A percentile compares a stretch with the other conserved stretches of the same genome.
phyloP scores from a whole-genome alignment of 2,329 filamentous ascomycete species.

The Xylariaceae sp. region DNA sequence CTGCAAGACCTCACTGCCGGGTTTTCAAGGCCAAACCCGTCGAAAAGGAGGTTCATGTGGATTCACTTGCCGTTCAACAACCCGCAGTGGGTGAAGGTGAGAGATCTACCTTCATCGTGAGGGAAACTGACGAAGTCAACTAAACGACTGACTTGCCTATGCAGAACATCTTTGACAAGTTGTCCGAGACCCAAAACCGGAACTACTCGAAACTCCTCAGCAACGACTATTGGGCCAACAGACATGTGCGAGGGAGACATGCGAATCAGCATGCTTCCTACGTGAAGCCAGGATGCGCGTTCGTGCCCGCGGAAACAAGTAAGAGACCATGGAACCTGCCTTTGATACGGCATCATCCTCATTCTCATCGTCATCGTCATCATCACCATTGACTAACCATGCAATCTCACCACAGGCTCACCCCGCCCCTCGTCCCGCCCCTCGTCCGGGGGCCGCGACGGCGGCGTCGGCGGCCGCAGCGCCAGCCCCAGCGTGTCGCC shows the following conservation, averaged over 20 bases:
- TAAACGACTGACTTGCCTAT: too few relatives aligned
- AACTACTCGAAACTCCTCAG: conserved; percentile 34
- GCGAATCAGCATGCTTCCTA: conserved; percentile 43
- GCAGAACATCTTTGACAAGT: conserved; percentile 29
- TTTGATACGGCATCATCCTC: too few relatives aligned
- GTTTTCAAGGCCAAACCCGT: conserved; percentile 31
- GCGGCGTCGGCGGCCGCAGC: conserved; percentile 21
- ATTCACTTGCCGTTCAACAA: conserved; percentile 51
- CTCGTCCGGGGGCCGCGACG: too few relatives aligned
- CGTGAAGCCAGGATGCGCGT: conserved; percentile 41
- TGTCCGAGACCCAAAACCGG: conserved; percentile 36
- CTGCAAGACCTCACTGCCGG: conserved; percentile 28
- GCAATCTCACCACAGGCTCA: conserved; percentile 20
- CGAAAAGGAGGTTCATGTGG: conserved; percentile 46
- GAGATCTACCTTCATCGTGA: conserved; percentile 7
- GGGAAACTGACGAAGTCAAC: conserved; percentile 15
- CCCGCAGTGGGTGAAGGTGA: conserved; percentile 49
- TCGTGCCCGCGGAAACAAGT: conserved; percentile 31
- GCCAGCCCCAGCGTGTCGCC: conserved; percentile 16
- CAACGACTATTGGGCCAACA: conserved; percentile 41
- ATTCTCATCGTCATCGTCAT: too few relatives aligned
- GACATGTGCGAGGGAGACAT: conserved; percentile 40
- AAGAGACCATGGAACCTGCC: too few relatives aligned
- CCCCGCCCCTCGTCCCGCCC: conserved; percentile 29
- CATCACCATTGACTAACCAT: neutral